phyloP scores from a whole-genome alignment of 2,329 filamentous ascomycete genomes.

The Venturiaceae sp. region DNA sequence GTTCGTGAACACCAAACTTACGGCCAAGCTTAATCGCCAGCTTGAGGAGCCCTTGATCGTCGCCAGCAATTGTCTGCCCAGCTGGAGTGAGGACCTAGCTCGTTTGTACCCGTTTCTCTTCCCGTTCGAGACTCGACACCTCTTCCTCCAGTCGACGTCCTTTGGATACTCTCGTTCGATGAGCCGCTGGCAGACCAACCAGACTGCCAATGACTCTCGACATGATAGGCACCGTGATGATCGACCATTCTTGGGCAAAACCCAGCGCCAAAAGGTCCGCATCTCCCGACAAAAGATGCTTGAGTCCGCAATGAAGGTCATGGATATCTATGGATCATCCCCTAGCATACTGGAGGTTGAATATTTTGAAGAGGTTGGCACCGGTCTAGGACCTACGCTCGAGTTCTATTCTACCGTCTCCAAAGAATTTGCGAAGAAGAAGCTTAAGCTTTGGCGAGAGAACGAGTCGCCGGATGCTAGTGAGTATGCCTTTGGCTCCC shows the following conservation, averaged over 20 bases:
- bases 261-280: slow-evolving; percentile 95
- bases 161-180: slow-evolving; percentile 97
- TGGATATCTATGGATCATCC: slow-evolving; percentile 96
- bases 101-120: slow-evolving; percentile 94
- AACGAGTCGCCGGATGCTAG: slow-evolving; percentile 63
- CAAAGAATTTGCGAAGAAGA: slow-evolving; percentile 94
- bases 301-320: slow-evolving; percentile 94
- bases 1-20: slow-evolving; percentile 97
- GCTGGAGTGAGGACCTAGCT: slow-evolving; percentile 91
- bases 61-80: slow-evolving; percentile 89
- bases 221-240: slow-evolving; percentile 79
- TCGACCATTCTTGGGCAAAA: slow-evolving; percentile 76
- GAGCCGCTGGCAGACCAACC: slow-evolving; percentile 92
- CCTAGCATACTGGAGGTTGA: slow-evolving; percentile 95
- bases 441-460: slow-evolving; percentile 92
- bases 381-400: slow-evolving; percentile 85
- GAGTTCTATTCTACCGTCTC: slow-evolving; percentile 98
- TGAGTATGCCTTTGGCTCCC: slow-evolving; percentile 76
- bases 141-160: slow-evolving; percentile 95
- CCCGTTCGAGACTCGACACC: slow-evolving; percentile 91
- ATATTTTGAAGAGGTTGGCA: slow-evolving; percentile 97
- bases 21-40: slow-evolving; percentile 93
- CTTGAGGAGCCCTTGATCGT: slow-evolving; percentile 94
- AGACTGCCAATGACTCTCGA: slow-evolving; percentile 69
- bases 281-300: slow-evolving; percentile 92